A percentile compares a stretch with the other conserved stretches of the same genome.
Evolutionary conservation across 495 filamentous ascomycete genomes (phyloP).

Genomic region (Bacidia gigantensis): DNA sequence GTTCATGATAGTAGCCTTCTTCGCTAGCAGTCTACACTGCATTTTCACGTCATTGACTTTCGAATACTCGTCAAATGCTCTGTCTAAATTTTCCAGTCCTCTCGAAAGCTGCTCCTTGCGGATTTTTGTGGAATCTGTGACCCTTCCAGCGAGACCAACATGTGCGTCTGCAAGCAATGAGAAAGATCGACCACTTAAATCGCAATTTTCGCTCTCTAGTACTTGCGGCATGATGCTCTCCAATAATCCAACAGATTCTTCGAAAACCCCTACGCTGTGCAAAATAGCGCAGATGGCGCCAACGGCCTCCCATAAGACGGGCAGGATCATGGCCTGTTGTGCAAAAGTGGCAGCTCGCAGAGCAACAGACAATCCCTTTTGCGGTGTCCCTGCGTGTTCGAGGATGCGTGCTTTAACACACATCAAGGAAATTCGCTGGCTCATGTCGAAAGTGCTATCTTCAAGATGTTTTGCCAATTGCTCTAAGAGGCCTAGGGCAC

Average conservation of each 20-base stretch:
- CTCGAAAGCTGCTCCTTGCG: slow-evolving; percentile 48
- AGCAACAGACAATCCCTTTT: slow-evolving; percentile 71
- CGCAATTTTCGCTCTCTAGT: slow-evolving; percentile 57
- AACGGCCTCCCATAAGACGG: slow-evolving; percentile 65
- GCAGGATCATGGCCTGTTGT: slow-evolving; percentile 54
- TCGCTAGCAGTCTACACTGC: slow-evolving; percentile 73
- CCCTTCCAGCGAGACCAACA: slow-evolving; percentile 62
- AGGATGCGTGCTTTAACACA: slow-evolving; percentile 64
- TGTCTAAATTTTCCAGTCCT: slow-evolving; percentile 54
- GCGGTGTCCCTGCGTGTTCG: slow-evolving; percentile 52
- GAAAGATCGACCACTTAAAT: slow-evolving; percentile 53
- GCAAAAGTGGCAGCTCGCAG: slow-evolving; percentile 69
- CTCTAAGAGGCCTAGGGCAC: slow-evolving; percentile 57
- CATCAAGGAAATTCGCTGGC: slow-evolving; percentile 61
- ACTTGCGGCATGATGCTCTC: slow-evolving; percentile 69
- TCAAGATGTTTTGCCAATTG: slow-evolving; percentile 47
- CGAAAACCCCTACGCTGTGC: slow-evolving; percentile 59
- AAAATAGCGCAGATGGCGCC: slow-evolving; percentile 55
- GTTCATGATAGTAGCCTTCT: slow-evolving; percentile 71
- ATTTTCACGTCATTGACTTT: slow-evolving; percentile 59
- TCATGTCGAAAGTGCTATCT: slow-evolving; percentile 58
- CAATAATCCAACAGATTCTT: slow-evolving; percentile 50
- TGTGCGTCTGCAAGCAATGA: slow-evolving; percentile 67
- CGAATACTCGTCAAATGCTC: slow-evolving; percentile 53
- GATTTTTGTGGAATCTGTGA: slow-evolving; percentile 14